These are phyloP conservation scores for Neurospora sp. DNA, from an alignment of 2,329 filamentous ascomycete species.

Conservation along the genomic window DNA sequence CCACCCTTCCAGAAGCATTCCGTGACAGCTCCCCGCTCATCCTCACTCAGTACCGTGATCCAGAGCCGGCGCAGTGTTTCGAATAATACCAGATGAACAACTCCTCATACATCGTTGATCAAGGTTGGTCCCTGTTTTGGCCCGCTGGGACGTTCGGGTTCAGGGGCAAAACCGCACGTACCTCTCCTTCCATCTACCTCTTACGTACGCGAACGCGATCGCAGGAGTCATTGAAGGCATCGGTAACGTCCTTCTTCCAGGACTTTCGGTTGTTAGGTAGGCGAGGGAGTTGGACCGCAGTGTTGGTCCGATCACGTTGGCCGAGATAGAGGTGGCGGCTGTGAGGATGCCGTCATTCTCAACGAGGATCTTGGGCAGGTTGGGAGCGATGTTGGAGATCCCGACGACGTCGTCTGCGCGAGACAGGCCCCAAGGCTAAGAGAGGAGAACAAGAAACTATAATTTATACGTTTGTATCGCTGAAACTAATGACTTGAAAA, in stretches of 20 bases:
- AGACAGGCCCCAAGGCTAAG: not conserved
- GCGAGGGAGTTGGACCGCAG: slow-evolving; percentile 75
- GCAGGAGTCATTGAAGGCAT: slow-evolving; percentile 81
- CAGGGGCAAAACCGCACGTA: not conserved
- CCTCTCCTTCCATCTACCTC: not conserved
- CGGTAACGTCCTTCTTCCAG: slow-evolving; percentile 86
- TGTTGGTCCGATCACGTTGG: slow-evolving; percentile 70
- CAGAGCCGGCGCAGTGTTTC: not conserved
- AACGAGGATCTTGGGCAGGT: slow-evolving; percentile 71
- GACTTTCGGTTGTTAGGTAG: slow-evolving; percentile 73
- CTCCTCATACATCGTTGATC: not conserved
- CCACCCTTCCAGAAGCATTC: not conserved
- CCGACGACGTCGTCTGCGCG: slow-evolving; percentile 63
- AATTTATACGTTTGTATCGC: not conserved
- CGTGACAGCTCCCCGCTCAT: not conserved
- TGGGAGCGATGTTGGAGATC: slow-evolving; percentile 70
- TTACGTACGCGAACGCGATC: not conserved
- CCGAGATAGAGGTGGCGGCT: slow-evolving; percentile 71
- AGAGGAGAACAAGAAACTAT: not conserved
- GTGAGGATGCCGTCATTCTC: slow-evolving; percentile 75
- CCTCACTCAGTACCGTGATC: not conserved
- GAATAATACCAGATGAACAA: not conserved
- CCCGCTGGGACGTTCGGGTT: not conserved
- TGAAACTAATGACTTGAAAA: not conserved
- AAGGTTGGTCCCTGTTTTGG: not conserved